Evolutionary conservation across 352 stramenopile genomes (phyloP), one percentile per base, ranked within the genome.

Genomic region (Globisporangium camurandrum): DNA sequence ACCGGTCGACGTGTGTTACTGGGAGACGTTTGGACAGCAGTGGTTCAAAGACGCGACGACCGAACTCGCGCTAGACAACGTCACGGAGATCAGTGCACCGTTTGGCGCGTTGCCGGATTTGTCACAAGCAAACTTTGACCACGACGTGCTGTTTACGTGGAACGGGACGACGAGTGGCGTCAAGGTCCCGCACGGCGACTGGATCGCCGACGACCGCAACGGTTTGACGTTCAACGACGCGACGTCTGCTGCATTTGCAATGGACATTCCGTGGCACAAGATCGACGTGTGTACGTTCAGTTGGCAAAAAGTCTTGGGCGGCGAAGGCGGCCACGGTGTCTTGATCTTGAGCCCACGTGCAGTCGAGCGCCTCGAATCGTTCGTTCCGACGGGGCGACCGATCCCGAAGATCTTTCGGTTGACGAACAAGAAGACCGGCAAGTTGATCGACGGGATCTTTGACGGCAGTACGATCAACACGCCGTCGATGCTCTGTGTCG

Each of bases 331-430:
- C 42, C 97, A 99, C 64, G 97, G 97, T 54, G 86, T 99, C 59
- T 69, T 99, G 34, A 97, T 99, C 48, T 59, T 99, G 34, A 97
- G 83, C 51, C 97, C 97, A 1, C 80, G 92, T 17, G 97, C 96
- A 6, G 92, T 99, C 27, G 91, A 98, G 64, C 88, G 96, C 8
- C 84, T 99, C 34, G 96, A 99, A 72, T 88, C 81, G 17, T 99
- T 95, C 66, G 90, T 88, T 44, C 93, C 94, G 1, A 59, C 63
- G 41, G 64, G 75, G 22, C 83, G 96, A 28, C 91, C 96, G 34
- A 74, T 99, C 46, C 97, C 97, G 28, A 99, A 99, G 80, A 98
- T 99, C 69, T 99, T 99, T 77, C 89, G 96, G 42, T 79, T 99
- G 66, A 95, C 89, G 14, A 98, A 99, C 69, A 71, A 70, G 31